Conservation (phyloP, 202 grass and related monocot genomes). For the Cymbopogon flexuosus region DNA sequence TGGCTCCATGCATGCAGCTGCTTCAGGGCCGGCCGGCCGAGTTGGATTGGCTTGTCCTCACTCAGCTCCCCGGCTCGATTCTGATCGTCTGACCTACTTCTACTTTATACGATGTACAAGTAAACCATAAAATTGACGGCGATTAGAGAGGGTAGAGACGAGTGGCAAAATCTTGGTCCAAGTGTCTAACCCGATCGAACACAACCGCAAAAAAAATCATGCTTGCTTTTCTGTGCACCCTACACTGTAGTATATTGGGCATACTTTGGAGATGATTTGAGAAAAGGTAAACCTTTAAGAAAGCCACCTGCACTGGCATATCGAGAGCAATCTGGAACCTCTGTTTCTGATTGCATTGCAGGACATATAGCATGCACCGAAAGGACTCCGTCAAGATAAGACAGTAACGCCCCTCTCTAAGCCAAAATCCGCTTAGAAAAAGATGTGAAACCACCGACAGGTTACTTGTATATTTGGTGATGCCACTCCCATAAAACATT, state of each 20-base stretch:
- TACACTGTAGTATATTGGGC: not conserved
- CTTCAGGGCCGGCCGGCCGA: not conserved
- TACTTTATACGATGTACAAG: not conserved
- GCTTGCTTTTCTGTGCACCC: not conserved
- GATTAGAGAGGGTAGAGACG: not conserved
- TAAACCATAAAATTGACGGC: not conserved
- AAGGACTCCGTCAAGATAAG: not conserved
- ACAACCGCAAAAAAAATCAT: not conserved
- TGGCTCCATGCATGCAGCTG: not conserved
- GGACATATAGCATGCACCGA: not conserved
- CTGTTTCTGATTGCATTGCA: not conserved
- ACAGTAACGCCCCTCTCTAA: not conserved
- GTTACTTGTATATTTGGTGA: not conserved
- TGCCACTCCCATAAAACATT: not conserved
- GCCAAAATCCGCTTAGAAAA: not conserved
- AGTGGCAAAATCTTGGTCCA: not conserved
- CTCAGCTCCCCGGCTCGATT: not conserved
- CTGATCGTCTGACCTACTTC: not conserved
- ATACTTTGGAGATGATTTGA: not conserved
- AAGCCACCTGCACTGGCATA: no score
- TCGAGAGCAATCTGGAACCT: not conserved
- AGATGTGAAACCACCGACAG: no score
- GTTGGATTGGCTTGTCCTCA: not conserved
- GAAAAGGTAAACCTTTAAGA: not conserved
- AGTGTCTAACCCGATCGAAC: not conserved